Percentiles rank a stretch among this genome's conserved stretches.
phyloP scores from a whole-genome alignment of 2,329 filamentous ascomycete genomes.

The Sporothrix humicola region DNA sequence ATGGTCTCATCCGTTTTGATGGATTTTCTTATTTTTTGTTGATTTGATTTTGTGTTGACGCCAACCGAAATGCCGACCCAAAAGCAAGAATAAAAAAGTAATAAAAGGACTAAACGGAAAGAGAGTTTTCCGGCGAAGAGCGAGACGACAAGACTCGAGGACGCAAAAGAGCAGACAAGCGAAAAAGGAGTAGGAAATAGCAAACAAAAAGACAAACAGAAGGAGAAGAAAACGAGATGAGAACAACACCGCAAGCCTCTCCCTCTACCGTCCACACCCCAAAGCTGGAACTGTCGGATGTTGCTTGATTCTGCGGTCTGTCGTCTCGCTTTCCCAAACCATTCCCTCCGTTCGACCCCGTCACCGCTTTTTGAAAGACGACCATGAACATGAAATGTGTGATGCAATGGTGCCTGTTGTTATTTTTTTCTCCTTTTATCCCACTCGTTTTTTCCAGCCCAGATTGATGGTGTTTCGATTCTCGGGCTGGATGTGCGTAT shows the following conservation, averaged over 20 bases:
- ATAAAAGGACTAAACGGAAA: conserved; percentile 11
- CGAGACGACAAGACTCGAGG: background rate
- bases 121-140: background rate
- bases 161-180: background rate
- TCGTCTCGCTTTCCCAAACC: background rate
- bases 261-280: conserved; percentile 10
- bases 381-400: background rate
- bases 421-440: background rate
- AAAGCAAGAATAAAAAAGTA: conserved; percentile 31
- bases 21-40: conserved; percentile 30
- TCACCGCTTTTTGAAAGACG: background rate
- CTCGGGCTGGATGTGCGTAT: background rate
- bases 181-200: background rate
- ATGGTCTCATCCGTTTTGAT: conserved; percentile 2
- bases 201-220: background rate
- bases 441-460: background rate
- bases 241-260: background rate
- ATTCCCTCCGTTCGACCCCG: background rate
- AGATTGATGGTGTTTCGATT: background rate
- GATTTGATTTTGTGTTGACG: conserved; percentile 34
- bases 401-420: background rate
- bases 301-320: conserved; percentile 13
- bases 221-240: conserved; percentile 13
- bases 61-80: conserved; percentile 40
- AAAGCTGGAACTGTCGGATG: conserved; percentile 8